Conservation (phyloP, 768 basidiomycete genomes). For the Lactarius pseudohatsudake region DNA sequence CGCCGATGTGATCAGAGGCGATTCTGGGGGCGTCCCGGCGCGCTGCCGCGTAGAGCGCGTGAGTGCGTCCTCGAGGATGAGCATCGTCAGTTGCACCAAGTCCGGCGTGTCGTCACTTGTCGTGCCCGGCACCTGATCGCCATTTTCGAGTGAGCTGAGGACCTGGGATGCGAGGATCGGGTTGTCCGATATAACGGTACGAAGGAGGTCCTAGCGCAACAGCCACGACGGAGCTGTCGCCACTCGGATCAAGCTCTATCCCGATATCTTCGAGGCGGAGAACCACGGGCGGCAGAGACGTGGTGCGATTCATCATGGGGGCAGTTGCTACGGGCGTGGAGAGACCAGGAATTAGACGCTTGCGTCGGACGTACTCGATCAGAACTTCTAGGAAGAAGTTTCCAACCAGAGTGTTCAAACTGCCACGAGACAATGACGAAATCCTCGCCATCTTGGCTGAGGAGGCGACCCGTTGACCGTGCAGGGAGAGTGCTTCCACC, state of each 20-base stretch:
- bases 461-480: conserved; percentile 63
- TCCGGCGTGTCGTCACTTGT: conserved; percentile 60
- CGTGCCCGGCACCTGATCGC: conserved; percentile 46
- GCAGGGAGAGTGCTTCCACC: conserved; percentile 72
- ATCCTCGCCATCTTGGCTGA: conserved; percentile 71
- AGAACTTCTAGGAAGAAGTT: conserved; percentile 76
- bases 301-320: conserved; percentile 4
- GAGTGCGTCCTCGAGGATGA: conserved; percentile 77
- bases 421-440: conserved; percentile 76
- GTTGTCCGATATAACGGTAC: conserved; percentile 72
- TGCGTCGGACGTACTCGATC: conserved; percentile 67
- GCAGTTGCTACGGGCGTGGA: conserved; percentile 1
- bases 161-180: conserved; percentile 61
- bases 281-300: conserved; percentile 24
- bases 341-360: conserved; percentile 43
- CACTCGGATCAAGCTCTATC: conserved; percentile 61
- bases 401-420: conserved; percentile 84
- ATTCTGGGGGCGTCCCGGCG: conserved; percentile 43
- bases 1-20: conserved; percentile 72
- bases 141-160: conserved; percentile 64
- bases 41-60: conserved; percentile 47
- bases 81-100: conserved; percentile 75
- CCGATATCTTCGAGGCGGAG: conserved; percentile 68
- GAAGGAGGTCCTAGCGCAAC: conserved; percentile 78
- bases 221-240: conserved; percentile 64